phyloP scores from a whole-genome alignment of 2,329 filamentous ascomycete genomes.

The Arthroderma sp. region DNA sequence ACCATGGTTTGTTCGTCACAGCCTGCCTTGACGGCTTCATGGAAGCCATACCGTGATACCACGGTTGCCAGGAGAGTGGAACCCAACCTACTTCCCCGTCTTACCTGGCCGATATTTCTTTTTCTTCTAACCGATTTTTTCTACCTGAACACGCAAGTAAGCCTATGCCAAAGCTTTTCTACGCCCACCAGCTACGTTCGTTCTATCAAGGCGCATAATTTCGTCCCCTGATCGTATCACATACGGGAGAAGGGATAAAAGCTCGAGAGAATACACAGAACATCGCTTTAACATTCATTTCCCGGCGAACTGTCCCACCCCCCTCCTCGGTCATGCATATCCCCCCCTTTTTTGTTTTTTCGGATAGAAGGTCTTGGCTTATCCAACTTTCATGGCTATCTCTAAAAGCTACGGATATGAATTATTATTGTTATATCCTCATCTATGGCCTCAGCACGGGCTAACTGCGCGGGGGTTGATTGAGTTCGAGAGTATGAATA shows the following conservation, averaged over 20 bases:
- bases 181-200: background rate
- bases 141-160: background rate
- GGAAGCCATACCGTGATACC: conserved; percentile 2
- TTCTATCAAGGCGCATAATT: background rate
- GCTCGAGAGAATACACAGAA: background rate
- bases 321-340: background rate
- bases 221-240: conserved; percentile 4
- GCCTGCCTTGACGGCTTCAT: conserved; percentile 1
- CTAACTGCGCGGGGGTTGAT: background rate
- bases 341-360: background rate
- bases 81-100: background rate
- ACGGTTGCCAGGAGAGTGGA: conserved; percentile 1
- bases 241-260: conserved; percentile 2
- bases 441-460: background rate
- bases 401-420: background rate
- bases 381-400: background rate
- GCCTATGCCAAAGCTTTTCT: background rate
- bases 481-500: background rate
- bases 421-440: background rate
- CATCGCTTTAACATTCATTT: background rate
- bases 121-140: background rate
- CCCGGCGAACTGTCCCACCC: background rate
- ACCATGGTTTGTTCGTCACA: background rate
- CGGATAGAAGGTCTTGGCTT: conserved; percentile 6
- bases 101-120: background rate